Conservation (phyloP, 345 rosid species). For the Eucalyptus rudis region DNA sequence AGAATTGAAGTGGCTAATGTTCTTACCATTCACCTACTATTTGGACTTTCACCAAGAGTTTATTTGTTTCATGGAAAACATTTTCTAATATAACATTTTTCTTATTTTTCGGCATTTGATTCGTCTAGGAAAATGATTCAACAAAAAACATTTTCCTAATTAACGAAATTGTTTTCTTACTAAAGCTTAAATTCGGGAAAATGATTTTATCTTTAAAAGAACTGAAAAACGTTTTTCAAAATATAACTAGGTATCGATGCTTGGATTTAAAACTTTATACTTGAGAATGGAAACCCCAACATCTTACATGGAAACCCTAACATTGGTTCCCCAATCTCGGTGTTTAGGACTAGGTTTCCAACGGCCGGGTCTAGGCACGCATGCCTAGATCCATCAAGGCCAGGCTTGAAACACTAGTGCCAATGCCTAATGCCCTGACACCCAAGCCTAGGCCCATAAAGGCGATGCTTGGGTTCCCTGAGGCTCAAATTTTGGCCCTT, state of each 20-base stretch:
- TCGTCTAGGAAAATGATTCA: too few species aligned
- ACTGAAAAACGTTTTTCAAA: background rate
- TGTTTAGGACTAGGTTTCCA: background rate
- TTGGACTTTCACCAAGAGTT: background rate
- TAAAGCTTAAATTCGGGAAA: fast-evolving
- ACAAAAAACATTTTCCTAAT: background rate
- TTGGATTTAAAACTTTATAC: fast-evolving
- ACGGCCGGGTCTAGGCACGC: fast-evolving
- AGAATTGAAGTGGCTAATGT: background rate
- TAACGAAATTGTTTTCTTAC: too few species aligned
- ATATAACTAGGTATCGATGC: fast-evolving
- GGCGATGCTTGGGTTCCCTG: too few species aligned
- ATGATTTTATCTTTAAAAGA: too few species aligned
- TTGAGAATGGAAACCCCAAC: background rate
- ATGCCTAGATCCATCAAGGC: too few species aligned
- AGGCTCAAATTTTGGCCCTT: fast-evolving
- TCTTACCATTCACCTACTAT: background rate
- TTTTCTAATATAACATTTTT: too few species aligned
- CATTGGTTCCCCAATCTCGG: fast-evolving
- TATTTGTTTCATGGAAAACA: fast-evolving
- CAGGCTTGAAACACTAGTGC: fast-evolving
- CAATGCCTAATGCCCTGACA: background rate
- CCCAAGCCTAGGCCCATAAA: background rate
- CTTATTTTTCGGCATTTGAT: background rate
- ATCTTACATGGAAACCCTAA: too few species aligned